A percentile compares a stretch with the other conserved stretches of the same genome.
phyloP scores from a whole-genome alignment of 495 filamentous ascomycete species.

The Chlorociboria aeruginascens region DNA sequence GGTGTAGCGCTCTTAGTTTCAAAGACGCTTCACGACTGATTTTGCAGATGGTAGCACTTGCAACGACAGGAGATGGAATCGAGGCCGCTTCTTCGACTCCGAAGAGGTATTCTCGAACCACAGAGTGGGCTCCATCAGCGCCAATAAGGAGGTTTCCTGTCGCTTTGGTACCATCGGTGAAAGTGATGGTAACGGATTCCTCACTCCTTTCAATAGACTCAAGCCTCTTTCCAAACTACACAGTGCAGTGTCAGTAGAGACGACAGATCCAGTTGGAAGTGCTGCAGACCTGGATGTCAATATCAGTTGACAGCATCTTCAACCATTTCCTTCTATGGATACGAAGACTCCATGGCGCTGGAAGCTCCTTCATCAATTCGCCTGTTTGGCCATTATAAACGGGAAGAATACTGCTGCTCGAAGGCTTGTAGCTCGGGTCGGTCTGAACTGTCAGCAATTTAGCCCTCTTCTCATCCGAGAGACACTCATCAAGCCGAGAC shows the following conservation, averaged over 20 bases:
- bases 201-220: slow-evolving; percentile 12
- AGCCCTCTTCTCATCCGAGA: slow-evolving; percentile 23
- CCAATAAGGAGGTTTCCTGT: slow-evolving; percentile 27
- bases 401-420: slow-evolving; percentile 22
- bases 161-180: slow-evolving; percentile 26
- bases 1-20: slow-evolving; percentile 19
- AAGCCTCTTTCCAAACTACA: slow-evolving; percentile 2
- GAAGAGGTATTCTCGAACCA: slow-evolving; percentile 25
- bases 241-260: not conserved
- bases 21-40: slow-evolving; percentile 15
- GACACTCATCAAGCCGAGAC: slow-evolving; percentile 23
- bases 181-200: slow-evolving; percentile 23
- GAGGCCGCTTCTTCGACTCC: slow-evolving; percentile 18
- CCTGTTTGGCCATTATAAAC: slow-evolving; percentile 32
- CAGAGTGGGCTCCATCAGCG: slow-evolving; percentile 31
- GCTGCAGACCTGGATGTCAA: slow-evolving; percentile 29
- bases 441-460: slow-evolving; percentile 28
- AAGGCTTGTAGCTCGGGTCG: slow-evolving; percentile 24
- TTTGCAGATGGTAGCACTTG: slow-evolving; percentile 7
- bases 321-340: slow-evolving; percentile 29
- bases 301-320: slow-evolving; percentile 23
- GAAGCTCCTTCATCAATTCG: slow-evolving; percentile 24
- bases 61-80: slow-evolving; percentile 9
- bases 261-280: not conserved
- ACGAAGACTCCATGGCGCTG: slow-evolving; percentile 26